Base-by-base conservation (phyloP, 2,329 filamentous ascomycete species). In the Didymella glomerata region DNA sequence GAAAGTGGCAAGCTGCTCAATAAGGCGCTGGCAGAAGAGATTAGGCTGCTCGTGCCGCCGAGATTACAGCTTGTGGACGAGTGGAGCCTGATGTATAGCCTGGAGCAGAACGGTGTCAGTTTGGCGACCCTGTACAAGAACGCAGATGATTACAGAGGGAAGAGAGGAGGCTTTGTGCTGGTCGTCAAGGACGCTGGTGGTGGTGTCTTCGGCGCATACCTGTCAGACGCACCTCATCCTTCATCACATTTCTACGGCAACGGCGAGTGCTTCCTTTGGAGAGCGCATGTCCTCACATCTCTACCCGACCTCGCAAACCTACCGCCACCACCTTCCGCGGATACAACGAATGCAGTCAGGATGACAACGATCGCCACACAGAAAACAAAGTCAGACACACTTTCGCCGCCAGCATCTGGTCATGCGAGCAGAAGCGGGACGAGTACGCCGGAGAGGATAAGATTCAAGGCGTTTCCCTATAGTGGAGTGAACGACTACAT, bases 401-500 rank as follows among this genome's bases (percentile, higher is more conserved):
- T 77, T 22, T 75, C 72, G 27, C 71, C 71, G 2, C 70, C 73
- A 7, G 20, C 60, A 14, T 73, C 69, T 20, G 68, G 66, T 52
- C 64, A 73, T 62, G 57, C 74, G 64, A 76, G 74, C 36, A 70
- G 75, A 55, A 81, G 78, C 66, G 79, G 83, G 2, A 78, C 84
- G 1, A 84, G 83, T 25, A 87, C 87, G 4, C 86, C 88, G 4
- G 91, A 94, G 62, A 85, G 88, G 25, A 92, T 98, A 67, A 88
- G 95, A 20, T 99, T 99, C 84, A 97, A 97, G 79, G 94, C 94
- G 0, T 99, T 98, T 70, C 93, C 94, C 0, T 98, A 97, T 73
- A 96, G 91, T 56, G 95, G 95, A 5, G 86, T 96, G 40, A 98
- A 99, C 76, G 95, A 98, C 77, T 99, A 96, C 76, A 92, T 94